Percentiles rank a stretch among this genome's conserved stretches.
Evolutionary conservation across 148 eudicot genomes (phyloP).

Genomic region (Nyssa sinensis): DNA sequence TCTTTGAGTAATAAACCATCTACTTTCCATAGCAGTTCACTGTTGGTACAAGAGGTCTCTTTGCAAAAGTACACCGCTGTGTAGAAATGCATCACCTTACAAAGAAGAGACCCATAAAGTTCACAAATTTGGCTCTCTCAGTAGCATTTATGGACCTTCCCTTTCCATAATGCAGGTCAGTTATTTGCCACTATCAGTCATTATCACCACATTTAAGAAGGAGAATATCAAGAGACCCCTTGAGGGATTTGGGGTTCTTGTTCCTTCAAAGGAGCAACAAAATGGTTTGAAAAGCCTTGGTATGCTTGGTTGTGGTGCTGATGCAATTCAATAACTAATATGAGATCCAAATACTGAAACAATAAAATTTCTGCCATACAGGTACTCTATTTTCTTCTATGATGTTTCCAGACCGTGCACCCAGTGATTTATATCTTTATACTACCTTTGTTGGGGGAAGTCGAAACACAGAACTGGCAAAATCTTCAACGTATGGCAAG

Average conservation of each 20-base stretch:
- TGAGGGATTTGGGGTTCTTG: constrained; percentile 95
- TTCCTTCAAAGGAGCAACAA: constrained; percentile 85
- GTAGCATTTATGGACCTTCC: constrained; percentile 4
- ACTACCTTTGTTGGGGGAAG: constrained; percentile 98
- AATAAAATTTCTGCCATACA: constrained; percentile 27
- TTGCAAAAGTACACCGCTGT: background rate
- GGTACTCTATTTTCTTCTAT: constrained; percentile 95
- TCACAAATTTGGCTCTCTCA: constrained; percentile 5
- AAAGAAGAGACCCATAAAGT: background rate
- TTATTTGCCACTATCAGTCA: constrained; percentile 78
- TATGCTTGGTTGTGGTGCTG: constrained; percentile 24
- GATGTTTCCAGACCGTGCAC: constrained; percentile 99
- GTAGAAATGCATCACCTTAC: background rate
- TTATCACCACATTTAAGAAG: constrained; percentile 83
- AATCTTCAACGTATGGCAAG: constrained; percentile 70
- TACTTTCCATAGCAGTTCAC: too few species aligned
- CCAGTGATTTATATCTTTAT: constrained; percentile 70
- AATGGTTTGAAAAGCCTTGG: constrained; percentile 89
- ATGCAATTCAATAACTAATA: background rate
- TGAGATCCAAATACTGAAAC: background rate
- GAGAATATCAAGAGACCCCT: constrained; percentile 76
- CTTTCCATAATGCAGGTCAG: constrained; percentile 55
- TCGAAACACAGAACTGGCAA: constrained; percentile 83
- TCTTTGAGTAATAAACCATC: background rate
- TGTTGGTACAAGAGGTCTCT: background rate